phyloP scores from a whole-genome alignment of 192 early-diverging fungal genomes.

The Linnemannia elongata region DNA sequence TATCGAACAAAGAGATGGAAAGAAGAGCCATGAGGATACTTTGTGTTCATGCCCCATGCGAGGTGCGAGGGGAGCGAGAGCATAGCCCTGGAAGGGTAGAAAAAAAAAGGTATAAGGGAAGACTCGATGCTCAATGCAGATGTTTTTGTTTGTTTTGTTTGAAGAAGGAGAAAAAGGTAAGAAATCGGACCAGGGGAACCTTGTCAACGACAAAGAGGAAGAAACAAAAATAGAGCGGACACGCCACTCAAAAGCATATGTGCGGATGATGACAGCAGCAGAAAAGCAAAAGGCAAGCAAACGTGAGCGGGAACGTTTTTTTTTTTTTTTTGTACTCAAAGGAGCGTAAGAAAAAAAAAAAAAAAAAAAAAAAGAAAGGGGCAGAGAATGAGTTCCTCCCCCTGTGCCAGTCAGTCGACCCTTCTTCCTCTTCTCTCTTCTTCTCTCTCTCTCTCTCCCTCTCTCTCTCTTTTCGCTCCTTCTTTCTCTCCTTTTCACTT shows the following conservation, averaged over 20 bases:
- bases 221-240: neutral
- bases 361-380: neutral
- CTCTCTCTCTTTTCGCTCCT: neutral
- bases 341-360: too few relatives aligned
- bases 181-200: neutral
- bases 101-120: neutral
- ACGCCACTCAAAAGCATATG: too few relatives aligned
- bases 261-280: neutral
- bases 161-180: too few relatives aligned
- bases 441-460: neutral
- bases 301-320: neutral
- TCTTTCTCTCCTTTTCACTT: neutral
- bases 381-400: neutral
- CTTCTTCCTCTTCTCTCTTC: neutral
- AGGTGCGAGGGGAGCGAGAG: neutral
- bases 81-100: neutral
- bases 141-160: slow-evolving; percentile 1
- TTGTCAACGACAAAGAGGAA: neutral
- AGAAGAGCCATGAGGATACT: neutral
- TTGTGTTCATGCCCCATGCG: neutral
- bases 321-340: slow-evolving; percentile 7
- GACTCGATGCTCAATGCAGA: neutral
- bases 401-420: neutral
- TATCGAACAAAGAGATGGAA: neutral
- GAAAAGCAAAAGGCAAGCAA: neutral